Evolutionary conservation across 2,329 filamentous ascomycete genomes (phyloP).

Genomic region (Chrysoporthe cubensis): DNA sequence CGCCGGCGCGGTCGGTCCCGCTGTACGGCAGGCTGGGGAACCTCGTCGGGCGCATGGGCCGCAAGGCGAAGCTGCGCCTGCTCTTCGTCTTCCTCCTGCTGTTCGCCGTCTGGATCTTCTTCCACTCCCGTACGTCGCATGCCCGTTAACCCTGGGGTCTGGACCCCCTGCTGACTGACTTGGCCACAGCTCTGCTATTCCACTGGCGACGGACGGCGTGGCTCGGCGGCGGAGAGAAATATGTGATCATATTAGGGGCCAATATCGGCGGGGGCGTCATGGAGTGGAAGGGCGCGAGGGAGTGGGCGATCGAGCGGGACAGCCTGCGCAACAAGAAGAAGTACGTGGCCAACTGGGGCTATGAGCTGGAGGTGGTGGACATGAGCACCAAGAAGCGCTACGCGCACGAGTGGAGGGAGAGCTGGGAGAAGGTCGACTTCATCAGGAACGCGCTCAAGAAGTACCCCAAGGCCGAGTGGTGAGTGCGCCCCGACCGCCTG

Average conservation of each 20-base stretch:
- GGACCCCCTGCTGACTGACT: slow-evolving; percentile 34
- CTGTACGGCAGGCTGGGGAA: slow-evolving; percentile 52
- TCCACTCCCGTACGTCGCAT: slow-evolving; percentile 69
- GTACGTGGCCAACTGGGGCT: slow-evolving; percentile 87
- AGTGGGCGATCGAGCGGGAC: slow-evolving; percentile 98
- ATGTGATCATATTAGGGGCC: slow-evolving; percentile 89
- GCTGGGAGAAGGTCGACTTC: slow-evolving; percentile 98
- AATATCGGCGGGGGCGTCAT: slow-evolving; percentile 97
- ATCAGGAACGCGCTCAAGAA: slow-evolving; percentile 87
- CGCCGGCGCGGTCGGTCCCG: slow-evolving; percentile 46
- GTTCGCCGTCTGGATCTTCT: slow-evolving; percentile 67
- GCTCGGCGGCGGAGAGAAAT: slow-evolving; percentile 85
- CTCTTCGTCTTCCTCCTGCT: slow-evolving; percentile 64
- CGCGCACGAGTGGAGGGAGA: slow-evolving; percentile 97
- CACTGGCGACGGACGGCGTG: slow-evolving; percentile 72
- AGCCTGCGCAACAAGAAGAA: slow-evolving; percentile 93
- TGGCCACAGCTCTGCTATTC: slow-evolving; percentile 53
- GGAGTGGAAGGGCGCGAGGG: slow-evolving; percentile 96
- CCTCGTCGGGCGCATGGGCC: slow-evolving; percentile 57
- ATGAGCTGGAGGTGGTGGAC: slow-evolving; percentile 93
- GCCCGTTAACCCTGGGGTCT: background rate
- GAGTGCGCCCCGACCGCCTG: slow-evolving; percentile 39
- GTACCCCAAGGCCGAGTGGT: slow-evolving; percentile 97
- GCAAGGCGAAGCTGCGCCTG: slow-evolving; percentile 68
- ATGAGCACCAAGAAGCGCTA: slow-evolving; percentile 99